phyloP scores from a whole-genome alignment of 2,329 filamentous ascomycete genomes.

The Colletotrichum magnum region DNA sequence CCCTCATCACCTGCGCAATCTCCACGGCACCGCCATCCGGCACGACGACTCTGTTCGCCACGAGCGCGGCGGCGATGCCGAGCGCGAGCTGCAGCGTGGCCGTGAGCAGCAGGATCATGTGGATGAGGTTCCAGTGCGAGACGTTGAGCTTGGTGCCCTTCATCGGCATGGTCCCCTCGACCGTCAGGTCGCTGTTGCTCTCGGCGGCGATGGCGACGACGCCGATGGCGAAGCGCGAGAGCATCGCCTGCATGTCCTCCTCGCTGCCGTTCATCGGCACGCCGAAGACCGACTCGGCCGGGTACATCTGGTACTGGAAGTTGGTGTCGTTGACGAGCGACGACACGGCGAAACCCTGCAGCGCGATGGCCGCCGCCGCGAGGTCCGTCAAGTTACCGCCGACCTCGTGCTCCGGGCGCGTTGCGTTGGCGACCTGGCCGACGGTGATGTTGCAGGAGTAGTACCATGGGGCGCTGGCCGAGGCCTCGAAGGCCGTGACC shows the following conservation, averaged over 20 bases:
- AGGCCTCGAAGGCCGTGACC: slow-evolving; percentile 56
- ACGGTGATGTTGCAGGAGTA: slow-evolving; percentile 58
- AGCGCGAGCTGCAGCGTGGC: slow-evolving; percentile 49
- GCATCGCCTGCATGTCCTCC: slow-evolving; percentile 51
- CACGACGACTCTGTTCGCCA: slow-evolving; percentile 48
- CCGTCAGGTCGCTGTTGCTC: slow-evolving; percentile 45
- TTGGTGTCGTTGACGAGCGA: slow-evolving; percentile 43
- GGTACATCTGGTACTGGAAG: slow-evolving; percentile 57
- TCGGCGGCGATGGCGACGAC: slow-evolving; percentile 52
- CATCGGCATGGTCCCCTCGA: slow-evolving; percentile 48
- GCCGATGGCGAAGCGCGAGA: slow-evolving; percentile 54
- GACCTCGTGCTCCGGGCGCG: slow-evolving; percentile 52
- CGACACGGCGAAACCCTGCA: slow-evolving; percentile 53
- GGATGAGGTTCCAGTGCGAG: slow-evolving; percentile 48
- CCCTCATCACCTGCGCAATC: slow-evolving; percentile 39
- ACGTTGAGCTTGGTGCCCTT: slow-evolving; percentile 51
- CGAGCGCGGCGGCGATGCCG: slow-evolving; percentile 42
- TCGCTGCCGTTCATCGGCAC: slow-evolving; percentile 47
- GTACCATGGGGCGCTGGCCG: slow-evolving; percentile 53
- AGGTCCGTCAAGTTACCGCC: slow-evolving; percentile 51
- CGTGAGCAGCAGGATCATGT: slow-evolving; percentile 51
- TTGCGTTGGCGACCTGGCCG: slow-evolving; percentile 50
- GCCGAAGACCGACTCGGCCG: slow-evolving; percentile 57
- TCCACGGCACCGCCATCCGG: slow-evolving; percentile 35
- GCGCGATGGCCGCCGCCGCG: slow-evolving; percentile 55